These are phyloP conservation scores for Heritiera littoralis DNA, from an alignment of 345 rosid species.

Conservation along the genomic window DNA sequence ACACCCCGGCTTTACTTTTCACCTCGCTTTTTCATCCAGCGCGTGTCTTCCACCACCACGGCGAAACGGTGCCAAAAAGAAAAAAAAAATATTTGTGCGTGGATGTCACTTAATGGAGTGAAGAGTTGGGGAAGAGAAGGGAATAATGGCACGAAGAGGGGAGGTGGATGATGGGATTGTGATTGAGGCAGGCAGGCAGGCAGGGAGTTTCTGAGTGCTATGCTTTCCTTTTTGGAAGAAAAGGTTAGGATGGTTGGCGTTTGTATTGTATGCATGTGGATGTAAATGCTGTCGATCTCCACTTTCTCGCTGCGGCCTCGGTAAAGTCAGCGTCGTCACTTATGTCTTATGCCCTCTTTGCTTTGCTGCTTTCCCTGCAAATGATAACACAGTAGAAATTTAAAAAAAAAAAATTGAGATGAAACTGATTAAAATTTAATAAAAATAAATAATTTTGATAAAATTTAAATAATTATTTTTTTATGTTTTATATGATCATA, in stretches of 20 bases:
- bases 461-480: too few relatives aligned
- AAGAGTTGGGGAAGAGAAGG: background rate
- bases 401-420: too few relatives aligned
- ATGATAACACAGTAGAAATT: too few relatives aligned
- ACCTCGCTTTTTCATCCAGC: background rate
- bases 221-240: slow-evolving; percentile 29
- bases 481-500: too few relatives aligned
- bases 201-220: slow-evolving; percentile 25
- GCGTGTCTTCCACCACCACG: background rate
- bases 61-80: too few relatives aligned
- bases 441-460: too few relatives aligned
- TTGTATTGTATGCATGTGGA: background rate
- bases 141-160: background rate
- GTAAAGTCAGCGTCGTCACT: slow-evolving; percentile 17
- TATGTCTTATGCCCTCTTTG: background rate
- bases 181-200: background rate
- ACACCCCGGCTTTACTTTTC: background rate
- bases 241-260: background rate
- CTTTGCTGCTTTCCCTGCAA: too few relatives aligned
- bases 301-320: slow-evolving; percentile 28
- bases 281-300: background rate
- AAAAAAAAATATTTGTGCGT: background rate
- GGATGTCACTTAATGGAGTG: background rate
- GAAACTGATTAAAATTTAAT: too few relatives aligned
- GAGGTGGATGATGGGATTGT: background rate